Evolutionary conservation across 1,139 yeast genomes (phyloP), one percentile per base, ranked within the genome.

Genomic region (Magnusiomyces clavatus): DNA sequence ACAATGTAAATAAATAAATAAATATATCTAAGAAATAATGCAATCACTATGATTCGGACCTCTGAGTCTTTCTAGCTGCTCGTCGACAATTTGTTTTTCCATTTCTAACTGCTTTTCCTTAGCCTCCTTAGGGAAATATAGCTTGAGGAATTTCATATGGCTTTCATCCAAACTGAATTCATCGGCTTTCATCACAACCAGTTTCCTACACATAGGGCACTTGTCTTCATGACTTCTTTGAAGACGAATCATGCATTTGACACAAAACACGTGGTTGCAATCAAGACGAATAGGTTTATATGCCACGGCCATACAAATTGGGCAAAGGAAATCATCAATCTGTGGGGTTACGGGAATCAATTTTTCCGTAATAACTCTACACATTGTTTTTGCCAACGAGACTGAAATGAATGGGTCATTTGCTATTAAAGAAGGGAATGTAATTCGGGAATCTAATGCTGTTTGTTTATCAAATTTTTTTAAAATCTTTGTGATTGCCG

Each of bases 401-500:
- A 73, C 70, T 40, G 78, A 68, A 58, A 73, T 70, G 48, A 77
- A 69, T 51, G 80, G 78, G 52, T 77, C 76, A 37, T 70, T 64
- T 10, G 74, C 69, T 16, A 52, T 41, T 37, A 61, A 56, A n/a
- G 55, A 50, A 16, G 64, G 65, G 48, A 63, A 62, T 5, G 58
- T 51, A 17, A 48, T 46, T 12, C 60, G 56, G 1, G 82, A 73
- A 34, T 77, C 75, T 39, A 84, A 68, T 2, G 80, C 71, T 0
- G 92, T 84, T 59, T 80, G 83, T 64, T 84, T 84, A 60, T 84
- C 89, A 60, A 84, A 84, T 62, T 84, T 84, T 63, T 84, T 84
- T 60, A 83, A 69, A 56, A 84, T 84, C 64, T 84, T 84, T 24
- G 77, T 69, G 43, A 82, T 74, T 0, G 92, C 92, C 47, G 78